Base-by-base conservation (phyloP, 2,329 filamentous ascomycete genomes). In the Orbilia blumenaviensis region DNA sequence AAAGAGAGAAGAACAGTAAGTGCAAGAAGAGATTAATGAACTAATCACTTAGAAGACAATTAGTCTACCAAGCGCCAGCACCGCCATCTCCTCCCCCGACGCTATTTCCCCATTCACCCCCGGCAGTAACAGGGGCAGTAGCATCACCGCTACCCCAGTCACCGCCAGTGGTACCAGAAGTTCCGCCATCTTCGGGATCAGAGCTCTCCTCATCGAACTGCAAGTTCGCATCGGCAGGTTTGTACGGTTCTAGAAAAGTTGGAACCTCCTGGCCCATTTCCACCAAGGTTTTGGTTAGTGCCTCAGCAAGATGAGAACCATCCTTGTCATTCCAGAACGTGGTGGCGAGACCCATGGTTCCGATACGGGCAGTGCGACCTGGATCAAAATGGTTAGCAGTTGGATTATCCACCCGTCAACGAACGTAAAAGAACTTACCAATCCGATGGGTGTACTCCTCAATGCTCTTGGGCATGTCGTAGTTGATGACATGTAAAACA, bases 381-480 rank as follows among this genome's bases (percentile, higher is more conserved):
- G 75, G 63, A 54, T 58, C 75, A 66, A 23, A 38, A n/a, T n/a
- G n/a, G 4, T 48, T 38, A 54, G 52, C 16, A 21, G 60, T n/a
- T 16, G 29, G 18, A 23, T 21, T 3, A 25, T 10, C 34, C 23
- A n/a, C 3, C n/a, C 21, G 34, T 58, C 18, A 58, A 38, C 23
- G 23, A 54, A 18, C 27, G 4, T 3, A 48, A 48, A 6, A 34
- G n/a, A 2, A 81, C 86, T 83, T 88, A 92, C 91, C 95, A 81
- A 98, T 98, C 10, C 95, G 92, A 81, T 99, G 95, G 25, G 91
- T 89, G 80, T 98, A 99, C 82, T 98, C 95, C 56, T 92, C 89
- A 67, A 97, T 96, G 1, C 94, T 94, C n/a, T 93, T 93, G 79
- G 94, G 87, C 1, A 98, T 85, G 77, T 98, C 94, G 80, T 90